Evolutionary conservation across 2,329 filamentous ascomycete species (phyloP), one percentile per base, ranked within the genome.

Genomic region (Paracamarosporium sp.): DNA sequence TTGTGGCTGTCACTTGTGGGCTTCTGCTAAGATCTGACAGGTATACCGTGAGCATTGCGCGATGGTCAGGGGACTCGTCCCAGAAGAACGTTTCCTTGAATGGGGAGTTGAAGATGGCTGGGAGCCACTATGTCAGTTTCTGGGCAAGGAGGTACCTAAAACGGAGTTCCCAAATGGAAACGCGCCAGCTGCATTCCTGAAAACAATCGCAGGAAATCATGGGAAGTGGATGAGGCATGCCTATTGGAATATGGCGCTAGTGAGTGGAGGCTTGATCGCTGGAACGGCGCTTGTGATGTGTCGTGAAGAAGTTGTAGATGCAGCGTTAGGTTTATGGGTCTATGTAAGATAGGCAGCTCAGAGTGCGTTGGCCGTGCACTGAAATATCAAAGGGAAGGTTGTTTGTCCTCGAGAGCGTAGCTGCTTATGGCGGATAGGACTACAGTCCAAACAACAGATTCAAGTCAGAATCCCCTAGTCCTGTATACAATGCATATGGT

Each of bases 51-150:
- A 62, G 56, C 57, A 62, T 27, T 51, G 51, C 27, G 44, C 40
- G 15, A 45, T 47, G 41, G 54, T 50, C 3, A 40, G 50, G 17
- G 54, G 33, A 7, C 12, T 55, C 6, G 50, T 53, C 17, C 31
- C 30, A 13, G 22, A 44, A 17, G 50, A 55, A 27, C n/a, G 30
- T 7, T 58, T 58, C 5, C 38, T 63, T 22, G 56, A 62, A 46
- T 63, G 51, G 44, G 46, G 50, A 20, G 33, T 57, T 24, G 44
- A 52, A 36, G 56, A 59, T 31, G 61, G 54, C 27, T 63, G 57
- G 59, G 51, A 36, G 28, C 62, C 60, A 8, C 51, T 65, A 25
- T 63, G 58, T 40, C 31, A 55, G n/a, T 62, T 63, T 24, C 27
- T 65, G 8, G 55, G 41, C 24, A 54, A 56, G 41, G 47, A 56